A percentile compares a stretch with the other conserved stretches of the same genome.
Evolutionary conservation across 441 rosid genomes (phyloP).

Genomic region (Jatropha podagrica): DNA sequence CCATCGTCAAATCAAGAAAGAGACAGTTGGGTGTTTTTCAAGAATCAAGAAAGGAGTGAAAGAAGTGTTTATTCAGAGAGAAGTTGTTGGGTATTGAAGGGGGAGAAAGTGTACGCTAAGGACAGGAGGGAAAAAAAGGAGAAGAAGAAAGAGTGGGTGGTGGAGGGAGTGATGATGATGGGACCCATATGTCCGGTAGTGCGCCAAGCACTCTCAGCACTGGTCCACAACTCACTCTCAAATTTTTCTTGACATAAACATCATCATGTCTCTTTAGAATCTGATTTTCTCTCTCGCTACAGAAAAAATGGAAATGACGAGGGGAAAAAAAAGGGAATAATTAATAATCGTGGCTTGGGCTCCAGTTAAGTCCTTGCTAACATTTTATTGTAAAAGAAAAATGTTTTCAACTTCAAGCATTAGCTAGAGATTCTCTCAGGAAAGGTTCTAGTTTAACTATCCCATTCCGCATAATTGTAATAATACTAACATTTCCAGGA

Average conservation of each 20-base stretch:
- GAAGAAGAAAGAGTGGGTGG: constrained; percentile 25
- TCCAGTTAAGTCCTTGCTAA: not conserved
- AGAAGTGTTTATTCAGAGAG: constrained; percentile 9
- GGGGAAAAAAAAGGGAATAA: not conserved
- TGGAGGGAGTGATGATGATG: constrained; percentile 64
- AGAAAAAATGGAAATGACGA: not conserved
- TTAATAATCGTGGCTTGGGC: not conserved
- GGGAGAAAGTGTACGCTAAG: not conserved
- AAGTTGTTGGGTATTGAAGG: constrained; percentile 22
- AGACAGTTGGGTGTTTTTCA: not conserved
- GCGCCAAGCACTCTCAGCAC: constrained; percentile 60
- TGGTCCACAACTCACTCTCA: constrained; percentile 20
- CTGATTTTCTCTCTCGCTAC: constrained; percentile 22
- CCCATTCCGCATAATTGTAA: too few relatives aligned
- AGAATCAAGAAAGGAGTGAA: constrained; percentile 14
- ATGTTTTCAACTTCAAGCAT: not conserved
- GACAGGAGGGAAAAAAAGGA: constrained; percentile 7
- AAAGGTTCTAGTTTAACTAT: too few relatives aligned
- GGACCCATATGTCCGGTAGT: constrained; percentile 80
- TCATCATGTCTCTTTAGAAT: constrained; percentile 46
- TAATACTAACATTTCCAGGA: too few relatives aligned
- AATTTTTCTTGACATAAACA: constrained; percentile 34
- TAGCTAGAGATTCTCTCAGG: too few relatives aligned
- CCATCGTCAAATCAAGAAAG: constrained; percentile 36
- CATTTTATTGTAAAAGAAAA: not conserved